A percentile compares a stretch with the other conserved stretches of the same genome.
Conservation (phyloP, 2,329 filamentous ascomycete genomes). For the Aureobasidium uvarum region DNA sequence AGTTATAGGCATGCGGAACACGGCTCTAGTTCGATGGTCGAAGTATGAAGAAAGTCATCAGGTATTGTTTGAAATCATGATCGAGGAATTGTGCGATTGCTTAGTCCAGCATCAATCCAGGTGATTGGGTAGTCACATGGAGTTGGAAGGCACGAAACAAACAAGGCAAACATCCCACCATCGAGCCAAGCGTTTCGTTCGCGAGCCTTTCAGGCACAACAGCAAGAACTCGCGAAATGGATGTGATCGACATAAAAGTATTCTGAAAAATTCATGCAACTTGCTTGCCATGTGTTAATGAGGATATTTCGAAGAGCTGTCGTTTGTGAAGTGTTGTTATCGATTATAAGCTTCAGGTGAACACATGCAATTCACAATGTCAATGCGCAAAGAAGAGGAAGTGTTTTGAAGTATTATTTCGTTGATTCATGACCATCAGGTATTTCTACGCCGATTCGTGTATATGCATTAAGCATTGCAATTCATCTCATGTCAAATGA, state of each 20-base stretch:
- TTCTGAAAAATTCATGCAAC: no score
- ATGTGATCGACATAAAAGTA: constrained; percentile 2
- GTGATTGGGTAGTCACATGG: constrained; percentile 16
- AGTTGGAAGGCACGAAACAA: constrained; percentile 15
- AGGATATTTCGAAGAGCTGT: not conserved
- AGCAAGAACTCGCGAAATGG: constrained; percentile 3
- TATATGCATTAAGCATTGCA: constrained; percentile 22
- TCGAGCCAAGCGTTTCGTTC: constrained; percentile 1
- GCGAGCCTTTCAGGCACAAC: constrained; percentile 9
- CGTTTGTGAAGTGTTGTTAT: not conserved
- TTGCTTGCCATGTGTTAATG: not conserved
- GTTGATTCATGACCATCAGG: constrained; percentile 26
- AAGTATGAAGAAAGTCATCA: not conserved
- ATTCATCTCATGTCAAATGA: constrained; percentile 19
- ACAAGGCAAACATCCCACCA: constrained; percentile 23
- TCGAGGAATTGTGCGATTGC: not conserved
- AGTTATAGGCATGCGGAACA: not conserved
- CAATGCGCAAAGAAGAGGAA: not conserved
- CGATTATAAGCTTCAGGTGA: not conserved
- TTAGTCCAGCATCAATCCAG: not conserved
- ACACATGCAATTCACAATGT: not conserved
- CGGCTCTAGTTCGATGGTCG: not conserved
- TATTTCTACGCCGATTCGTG: constrained; percentile 25
- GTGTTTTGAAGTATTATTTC: constrained; percentile 22
- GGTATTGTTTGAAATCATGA: not conserved